Base-by-base conservation (phyloP, 495 filamentous ascomycete species). In the Terfezia boudieri region DNA sequence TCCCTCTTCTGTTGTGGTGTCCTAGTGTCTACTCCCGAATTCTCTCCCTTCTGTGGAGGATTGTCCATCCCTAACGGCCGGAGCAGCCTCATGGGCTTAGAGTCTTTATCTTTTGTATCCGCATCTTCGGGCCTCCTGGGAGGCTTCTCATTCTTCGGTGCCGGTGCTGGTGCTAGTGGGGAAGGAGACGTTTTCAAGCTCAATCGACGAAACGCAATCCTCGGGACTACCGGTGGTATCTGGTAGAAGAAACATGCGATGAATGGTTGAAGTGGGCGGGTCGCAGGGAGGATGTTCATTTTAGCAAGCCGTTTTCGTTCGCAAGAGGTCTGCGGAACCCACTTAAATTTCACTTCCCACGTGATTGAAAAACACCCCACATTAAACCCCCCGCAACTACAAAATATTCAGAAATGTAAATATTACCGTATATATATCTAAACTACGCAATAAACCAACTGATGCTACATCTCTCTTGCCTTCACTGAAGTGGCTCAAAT, bases 11-110 rank as follows among this genome's bases (percentile, higher is more conserved):
- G 69, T 48, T 71, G 69, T 61, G 78, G 68, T 9, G 79, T 73
- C 16, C 86, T 78, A 4, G 50, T 36, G 59, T 94, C 86, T 58
- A 83, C 64, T 12, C 86, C 86, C 12, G 75, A 80, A 64, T 94
- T 96, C 62, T 94, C 74, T 50, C 84, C 86, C 36, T 78, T 71
- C 37, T 69, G 57, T 0, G 90, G 90, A 0, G 85, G 79, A n/a
- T 73, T 63, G 8, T 69, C 65, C 52, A 90, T 74, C 56, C 90
- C 90, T 57, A 98, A 84, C 32, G 90, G 89, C 23, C 84, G 77
- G 51, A 75, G 69, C 16, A 96, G 74, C 4, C 14, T 50, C 16
- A 56, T 62, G 9, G 63, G 62, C 7, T 2, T 46, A 20, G 3
- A 46, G 41, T 46, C 41, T 9, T 14, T 32, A 7, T 32, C 26